Evolutionary conservation across 345 rosid genomes (phyloP).

Genomic region (Salix arbutifolia): DNA sequence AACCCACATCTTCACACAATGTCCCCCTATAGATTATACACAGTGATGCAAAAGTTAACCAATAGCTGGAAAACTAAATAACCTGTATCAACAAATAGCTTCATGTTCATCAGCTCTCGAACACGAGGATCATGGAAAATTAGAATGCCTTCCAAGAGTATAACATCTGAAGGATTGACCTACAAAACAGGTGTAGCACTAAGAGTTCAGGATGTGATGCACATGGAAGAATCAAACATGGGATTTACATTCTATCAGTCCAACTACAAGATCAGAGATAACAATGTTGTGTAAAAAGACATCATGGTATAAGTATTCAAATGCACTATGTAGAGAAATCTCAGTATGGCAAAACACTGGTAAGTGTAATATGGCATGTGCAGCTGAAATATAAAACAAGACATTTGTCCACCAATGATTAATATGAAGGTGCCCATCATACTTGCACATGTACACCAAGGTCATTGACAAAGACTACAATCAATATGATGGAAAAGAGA

Average conservation of each 20-base stretch:
- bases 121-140: conserved; percentile 85
- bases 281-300: conserved; percentile 1
- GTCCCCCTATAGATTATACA: too few relatives aligned
- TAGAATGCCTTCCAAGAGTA: conserved; percentile 92
- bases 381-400: neutral
- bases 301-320: neutral
- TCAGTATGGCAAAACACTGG: too few relatives aligned
- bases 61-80: conserved; percentile 8
- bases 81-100: conserved; percentile 98
- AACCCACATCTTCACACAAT: too few relatives aligned
- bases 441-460: neutral
- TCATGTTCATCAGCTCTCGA: conserved; percentile 92
- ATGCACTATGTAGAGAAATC: neutral
- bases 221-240: neutral
- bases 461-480: neutral
- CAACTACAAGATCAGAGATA: neutral
- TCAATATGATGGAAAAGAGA: neutral
- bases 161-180: conserved; percentile 96
- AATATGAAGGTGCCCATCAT: neutral
- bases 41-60: too few relatives aligned
- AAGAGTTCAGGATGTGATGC: neutral
- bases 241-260: neutral
- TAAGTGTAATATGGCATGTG: too few relatives aligned
- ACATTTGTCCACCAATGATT: neutral
- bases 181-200: conserved; percentile 28